Conservation (phyloP, 1,284 basidiomycete species). For the Ganoderma boninense region DNA sequence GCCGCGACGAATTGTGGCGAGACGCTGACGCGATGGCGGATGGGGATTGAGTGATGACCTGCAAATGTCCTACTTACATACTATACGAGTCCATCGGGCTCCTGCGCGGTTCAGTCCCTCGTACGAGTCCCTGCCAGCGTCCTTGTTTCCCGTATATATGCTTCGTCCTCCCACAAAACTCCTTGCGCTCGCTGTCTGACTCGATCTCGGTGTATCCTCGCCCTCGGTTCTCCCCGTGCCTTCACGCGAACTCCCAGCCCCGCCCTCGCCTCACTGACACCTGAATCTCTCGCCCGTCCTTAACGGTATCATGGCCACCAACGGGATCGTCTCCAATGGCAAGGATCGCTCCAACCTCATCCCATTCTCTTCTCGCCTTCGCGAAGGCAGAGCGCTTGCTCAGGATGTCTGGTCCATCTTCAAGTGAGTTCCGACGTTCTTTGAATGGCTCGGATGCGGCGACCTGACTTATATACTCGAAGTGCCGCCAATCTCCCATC, state of each 20-base stretch:
- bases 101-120: not conserved
- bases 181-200: not conserved
- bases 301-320: conserved; percentile 20
- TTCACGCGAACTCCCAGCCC: not conserved
- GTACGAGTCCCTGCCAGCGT: not conserved
- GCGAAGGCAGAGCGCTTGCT: conserved; percentile 76
- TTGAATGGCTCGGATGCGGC: not conserved
- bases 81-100: too few relatives aligned
- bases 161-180: not conserved
- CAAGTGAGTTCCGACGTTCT: conserved; percentile 65
- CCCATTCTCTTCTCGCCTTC: conserved; percentile 72
- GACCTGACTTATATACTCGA: conserved; percentile 16
- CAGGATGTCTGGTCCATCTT: conserved; percentile 94
- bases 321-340: conserved; percentile 20
- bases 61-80: too few relatives aligned
- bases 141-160: not conserved
- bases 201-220: conserved; percentile 8
- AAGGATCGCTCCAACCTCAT: conserved; percentile 60
- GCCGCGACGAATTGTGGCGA: conserved; percentile 5
- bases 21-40: conserved; percentile 27
- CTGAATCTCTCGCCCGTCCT: conserved; percentile 14
- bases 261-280: conserved; percentile 10
- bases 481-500: conserved; percentile 87
- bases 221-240: not conserved
- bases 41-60: conserved; percentile 12